phyloP scores from a whole-genome alignment of 2,329 filamentous ascomycete genomes.

The Pseudocercospora fijiensis region DNA sequence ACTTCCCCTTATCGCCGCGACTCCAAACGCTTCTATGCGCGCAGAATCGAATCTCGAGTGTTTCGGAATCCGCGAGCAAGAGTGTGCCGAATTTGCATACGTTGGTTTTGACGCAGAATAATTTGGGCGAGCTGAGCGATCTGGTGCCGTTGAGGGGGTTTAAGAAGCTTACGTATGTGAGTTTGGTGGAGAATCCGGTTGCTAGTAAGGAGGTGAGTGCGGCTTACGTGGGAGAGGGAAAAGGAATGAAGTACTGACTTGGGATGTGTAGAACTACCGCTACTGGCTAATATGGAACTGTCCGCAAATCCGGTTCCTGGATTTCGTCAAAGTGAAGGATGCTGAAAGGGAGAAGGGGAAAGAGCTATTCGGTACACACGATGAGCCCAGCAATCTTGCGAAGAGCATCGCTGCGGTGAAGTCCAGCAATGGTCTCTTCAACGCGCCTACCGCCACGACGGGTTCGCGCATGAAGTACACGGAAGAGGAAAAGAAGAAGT shows the following conservation, averaged over 20 bases:
- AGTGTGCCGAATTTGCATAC: slow-evolving; percentile 79
- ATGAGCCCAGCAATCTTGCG: slow-evolving; percentile 75
- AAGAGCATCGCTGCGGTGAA: slow-evolving; percentile 82
- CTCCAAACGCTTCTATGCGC: slow-evolving; percentile 84
- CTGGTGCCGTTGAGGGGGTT: slow-evolving; percentile 75
- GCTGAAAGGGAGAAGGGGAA: slow-evolving; percentile 72
- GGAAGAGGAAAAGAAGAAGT: slow-evolving; percentile 78
- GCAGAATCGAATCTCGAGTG: slow-evolving; percentile 79
- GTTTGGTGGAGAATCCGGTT: slow-evolving; percentile 83
- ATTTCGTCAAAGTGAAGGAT: slow-evolving; percentile 88
- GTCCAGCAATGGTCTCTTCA: slow-evolving; percentile 53
- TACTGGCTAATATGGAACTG: slow-evolving; percentile 88
- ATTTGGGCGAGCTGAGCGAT: slow-evolving; percentile 79
- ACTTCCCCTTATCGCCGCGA: slow-evolving; percentile 89
- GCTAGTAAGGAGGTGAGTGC: slow-evolving; percentile 80
- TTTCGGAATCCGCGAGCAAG: slow-evolving; percentile 72
- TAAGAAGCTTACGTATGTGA: slow-evolving; percentile 71
- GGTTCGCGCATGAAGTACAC: slow-evolving; percentile 59
- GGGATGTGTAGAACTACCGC: slow-evolving; percentile 72
- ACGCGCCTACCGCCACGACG: slow-evolving; percentile 47
- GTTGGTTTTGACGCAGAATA: slow-evolving; percentile 80
- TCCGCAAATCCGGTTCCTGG: slow-evolving; percentile 81
- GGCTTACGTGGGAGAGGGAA: too few species aligned
- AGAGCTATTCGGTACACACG: slow-evolving; percentile 75
- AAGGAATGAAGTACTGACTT: not conserved